Evolutionary conservation across 2,329 filamentous ascomycete species (phyloP), one percentile per base, ranked within the genome.

Genomic region (Elsinoe perseae): DNA sequence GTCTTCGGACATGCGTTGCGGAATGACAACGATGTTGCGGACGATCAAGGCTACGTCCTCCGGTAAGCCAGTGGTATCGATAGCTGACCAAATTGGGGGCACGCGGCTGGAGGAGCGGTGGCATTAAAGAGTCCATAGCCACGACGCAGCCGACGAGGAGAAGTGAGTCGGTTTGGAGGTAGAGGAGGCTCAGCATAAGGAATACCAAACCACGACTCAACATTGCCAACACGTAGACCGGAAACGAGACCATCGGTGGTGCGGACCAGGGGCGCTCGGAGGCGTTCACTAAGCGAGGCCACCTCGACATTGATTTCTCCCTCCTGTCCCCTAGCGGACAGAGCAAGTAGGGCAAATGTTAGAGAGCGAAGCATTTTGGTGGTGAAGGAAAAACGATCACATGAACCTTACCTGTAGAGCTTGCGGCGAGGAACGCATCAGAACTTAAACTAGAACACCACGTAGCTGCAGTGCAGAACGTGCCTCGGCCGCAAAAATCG

Each of bases 1-100:
- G 62, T 84, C 78, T 62, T 85, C 82, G 32, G n/a, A 21, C 42
- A 46, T 46, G 18, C 42, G 42, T 25, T 12, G 42, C 4, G 42
- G 42, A 6, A 25, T 25, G 16, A 46, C 42, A 6, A 46, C 42
- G 16, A 46, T 46, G 42, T 46, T 46, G 42, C 42, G 42, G 7
- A 46, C 42, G 21, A 46, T 46, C 4, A 46, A n/a, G n/a, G 42
- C 42, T 8, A 46, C 42, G n/a, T 46, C 21, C 3, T 46, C 42
- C 8, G 42, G 21, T 21, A 46, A n/a, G 6, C 42, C 42, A 6
- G 42, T 46, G 42, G 42, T 46, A 25, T 46, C 42, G 42, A 46
- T 46, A 20, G 42, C 42, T 21, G 42, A 12, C 42, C 42, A 25
- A 46, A 46, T 20, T 46, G 42, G 6, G 42, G 42, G 42, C 42